Percentiles rank a stretch among this genome's conserved stretches.
These are phyloP conservation scores for Trametes coccinea DNA, from an alignment of 768 basidiomycete species.

Conservation along the genomic window DNA sequence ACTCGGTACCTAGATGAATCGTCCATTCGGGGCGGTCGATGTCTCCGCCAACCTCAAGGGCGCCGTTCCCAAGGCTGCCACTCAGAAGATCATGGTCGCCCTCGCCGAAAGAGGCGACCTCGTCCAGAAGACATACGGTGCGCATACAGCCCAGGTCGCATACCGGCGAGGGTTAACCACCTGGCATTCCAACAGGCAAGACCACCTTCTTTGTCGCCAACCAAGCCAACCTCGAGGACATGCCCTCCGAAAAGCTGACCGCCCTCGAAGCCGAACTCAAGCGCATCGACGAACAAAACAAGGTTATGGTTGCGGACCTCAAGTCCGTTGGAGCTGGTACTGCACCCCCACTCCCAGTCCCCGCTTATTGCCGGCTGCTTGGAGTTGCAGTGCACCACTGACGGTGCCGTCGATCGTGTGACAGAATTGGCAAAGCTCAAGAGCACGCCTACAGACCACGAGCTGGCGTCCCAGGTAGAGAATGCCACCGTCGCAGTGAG, in stretches of 20 bases:
- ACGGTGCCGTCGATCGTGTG: conserved; percentile 7
- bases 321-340: conserved; percentile 51
- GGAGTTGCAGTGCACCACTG: neutral
- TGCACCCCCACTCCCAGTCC: conserved; percentile 5
- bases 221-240: conserved; percentile 66
- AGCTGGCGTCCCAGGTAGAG: conserved; percentile 58
- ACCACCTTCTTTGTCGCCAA: conserved; percentile 86
- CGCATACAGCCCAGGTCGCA: conserved; percentile 1
- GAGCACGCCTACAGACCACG: conserved; percentile 65
- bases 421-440: conserved; percentile 68
- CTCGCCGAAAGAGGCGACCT: conserved; percentile 86
- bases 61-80: conserved; percentile 78
- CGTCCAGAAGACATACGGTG: conserved; percentile 83
- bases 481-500: conserved; percentile 55
- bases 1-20: conserved; percentile 66
- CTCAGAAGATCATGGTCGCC: conserved; percentile 78
- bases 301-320: conserved; percentile 48
- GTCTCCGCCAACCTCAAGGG: conserved; percentile 90
- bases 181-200: conserved; percentile 54
- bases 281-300: conserved; percentile 59
- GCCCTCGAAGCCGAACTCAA: conserved; percentile 62
- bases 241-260: conserved; percentile 61
- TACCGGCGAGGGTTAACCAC: neutral
- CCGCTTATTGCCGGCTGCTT: too few species aligned
- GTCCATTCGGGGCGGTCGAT: conserved; percentile 93